Evolutionary conservation across 192 early-diverging fungal genomes (phyloP), one percentile per base, ranked within the genome.

Genomic region (Coemansia umbellata): DNA sequence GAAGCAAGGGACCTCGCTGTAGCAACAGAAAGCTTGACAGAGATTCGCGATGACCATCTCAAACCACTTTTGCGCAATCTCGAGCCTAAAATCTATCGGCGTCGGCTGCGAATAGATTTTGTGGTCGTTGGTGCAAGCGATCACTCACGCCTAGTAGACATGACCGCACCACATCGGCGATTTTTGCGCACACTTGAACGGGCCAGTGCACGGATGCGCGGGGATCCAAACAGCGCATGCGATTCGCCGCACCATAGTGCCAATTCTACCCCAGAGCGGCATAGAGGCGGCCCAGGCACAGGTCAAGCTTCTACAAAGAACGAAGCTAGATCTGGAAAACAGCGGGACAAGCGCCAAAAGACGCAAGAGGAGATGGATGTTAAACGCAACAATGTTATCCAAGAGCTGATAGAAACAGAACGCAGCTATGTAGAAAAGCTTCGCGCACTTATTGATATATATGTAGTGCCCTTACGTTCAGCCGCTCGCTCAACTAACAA

Each of bases 381-480:
- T 49, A 66, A 68, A 45, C 78, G 83, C 35, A 53, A 50, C 19
- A 81, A 78, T 42, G 63, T 78, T 26, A 80, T 85, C 36, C 66
- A 79, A 50, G 84, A 85, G 55, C 72, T 85, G 58, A 79, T 82
- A 28, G 49, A 58, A 2, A 85, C 82, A 7, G 84, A 85, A 55
- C 64, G 78, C 45, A 82, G 80, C 50, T 85, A 85, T 53, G 79
- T 85, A 14, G 69, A 84, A 27, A 80, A 77, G 40, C 51, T 85
- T 40, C 60, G 74, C n/a, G 74, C 75, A 31, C 48, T 82, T 3
- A 73, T 82, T 14, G 64, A 74, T 50, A 62, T 79, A 35, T 81
- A 84, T 50, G 79, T 58, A 0, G 74, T 71, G 36, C 84, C 84
- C 9, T 60, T 85, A 51, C 63, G 70, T 37, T 69, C 73, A 11